phyloP scores from a whole-genome alignment of 2,329 filamentous ascomycete species.

The Atkinsonella texensis region DNA sequence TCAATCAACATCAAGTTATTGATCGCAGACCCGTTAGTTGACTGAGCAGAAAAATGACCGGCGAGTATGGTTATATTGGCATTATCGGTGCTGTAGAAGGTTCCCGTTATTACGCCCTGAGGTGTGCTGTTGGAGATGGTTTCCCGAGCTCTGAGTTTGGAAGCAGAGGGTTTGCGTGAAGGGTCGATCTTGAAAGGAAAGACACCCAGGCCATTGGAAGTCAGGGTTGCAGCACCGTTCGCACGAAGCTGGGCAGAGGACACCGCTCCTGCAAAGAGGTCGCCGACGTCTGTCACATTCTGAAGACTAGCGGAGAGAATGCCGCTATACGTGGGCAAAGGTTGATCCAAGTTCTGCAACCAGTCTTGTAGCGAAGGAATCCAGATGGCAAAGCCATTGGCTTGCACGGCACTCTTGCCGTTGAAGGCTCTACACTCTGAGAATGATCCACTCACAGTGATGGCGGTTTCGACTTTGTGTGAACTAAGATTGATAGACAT shows the following conservation, averaged over 20 bases:
- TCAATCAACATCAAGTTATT: conserved; percentile 78
- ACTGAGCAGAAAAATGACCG: conserved; percentile 68
- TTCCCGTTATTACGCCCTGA: conserved; percentile 62
- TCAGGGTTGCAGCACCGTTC: conserved; percentile 59
- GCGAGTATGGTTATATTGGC: conserved; percentile 79
- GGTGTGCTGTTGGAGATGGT: conserved; percentile 27
- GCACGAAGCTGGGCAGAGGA: conserved; percentile 62
- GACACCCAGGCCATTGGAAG: conserved; percentile 36
- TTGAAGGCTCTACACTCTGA: conserved; percentile 57
- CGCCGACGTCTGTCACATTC: conserved; percentile 48
- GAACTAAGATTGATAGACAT: conserved; percentile 67
- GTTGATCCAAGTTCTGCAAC: conserved; percentile 64
- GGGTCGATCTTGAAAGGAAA: conserved; percentile 46
- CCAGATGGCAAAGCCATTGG: conserved; percentile 80
- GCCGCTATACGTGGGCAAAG: conserved; percentile 57
- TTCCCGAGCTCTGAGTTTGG: conserved; percentile 34
- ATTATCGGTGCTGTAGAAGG: conserved; percentile 58
- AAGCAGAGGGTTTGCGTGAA: conserved; percentile 11
- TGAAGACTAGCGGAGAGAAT: conserved; percentile 57
- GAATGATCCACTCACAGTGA: conserved; percentile 75
- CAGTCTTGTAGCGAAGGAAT: conserved; percentile 76
- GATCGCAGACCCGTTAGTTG: conserved; percentile 56
- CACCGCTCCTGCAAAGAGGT: conserved; percentile 75
- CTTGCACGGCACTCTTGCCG: conserved; percentile 46
- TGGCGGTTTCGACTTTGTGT: conserved; percentile 55